Evolutionary conservation across 1,139 yeast species (phyloP).

Genomic region (Wickerhamomyces sp.): DNA sequence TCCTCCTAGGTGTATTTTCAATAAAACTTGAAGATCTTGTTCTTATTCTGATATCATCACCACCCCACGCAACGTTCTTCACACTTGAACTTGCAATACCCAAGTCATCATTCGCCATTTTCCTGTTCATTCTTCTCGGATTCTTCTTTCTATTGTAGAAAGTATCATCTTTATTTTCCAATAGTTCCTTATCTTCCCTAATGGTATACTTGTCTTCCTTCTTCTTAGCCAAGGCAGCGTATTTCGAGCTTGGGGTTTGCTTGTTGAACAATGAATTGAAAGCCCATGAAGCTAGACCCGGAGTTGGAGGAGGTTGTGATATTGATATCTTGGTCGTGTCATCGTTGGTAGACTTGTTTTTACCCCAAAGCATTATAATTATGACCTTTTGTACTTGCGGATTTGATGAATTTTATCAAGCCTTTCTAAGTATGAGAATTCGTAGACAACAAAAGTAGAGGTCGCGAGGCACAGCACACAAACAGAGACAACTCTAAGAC

Average conservation of each 20-base stretch:
- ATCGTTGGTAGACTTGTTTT: background rate
- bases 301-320: constrained; percentile 16
- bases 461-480: background rate
- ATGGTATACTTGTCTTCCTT: constrained; percentile 4
- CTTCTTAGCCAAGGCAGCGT: constrained; percentile 4
- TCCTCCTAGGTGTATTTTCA: background rate
- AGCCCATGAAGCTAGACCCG: constrained; percentile 24
- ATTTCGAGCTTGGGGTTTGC: constrained; percentile 22
- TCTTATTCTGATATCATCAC: constrained; percentile 5
- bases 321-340: background rate
- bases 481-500: too few relatives aligned
- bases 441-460: background rate
- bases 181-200: background rate
- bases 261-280: constrained; percentile 20
- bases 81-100: background rate
- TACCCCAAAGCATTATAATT: constrained; percentile 2
- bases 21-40: constrained; percentile 8
- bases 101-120: too few relatives aligned
- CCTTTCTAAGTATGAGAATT: too few relatives aligned
- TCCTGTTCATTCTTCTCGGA: background rate
- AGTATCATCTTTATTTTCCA: constrained; percentile 12
- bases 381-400: background rate
- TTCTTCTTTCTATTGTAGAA: constrained; percentile 11
- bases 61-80: constrained; percentile 17
- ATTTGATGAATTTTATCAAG: background rate